Evolutionary conservation across 257 asterid species (phyloP), one percentile per base, ranked within the genome.

Genomic region (Solanum tarijense): DNA sequence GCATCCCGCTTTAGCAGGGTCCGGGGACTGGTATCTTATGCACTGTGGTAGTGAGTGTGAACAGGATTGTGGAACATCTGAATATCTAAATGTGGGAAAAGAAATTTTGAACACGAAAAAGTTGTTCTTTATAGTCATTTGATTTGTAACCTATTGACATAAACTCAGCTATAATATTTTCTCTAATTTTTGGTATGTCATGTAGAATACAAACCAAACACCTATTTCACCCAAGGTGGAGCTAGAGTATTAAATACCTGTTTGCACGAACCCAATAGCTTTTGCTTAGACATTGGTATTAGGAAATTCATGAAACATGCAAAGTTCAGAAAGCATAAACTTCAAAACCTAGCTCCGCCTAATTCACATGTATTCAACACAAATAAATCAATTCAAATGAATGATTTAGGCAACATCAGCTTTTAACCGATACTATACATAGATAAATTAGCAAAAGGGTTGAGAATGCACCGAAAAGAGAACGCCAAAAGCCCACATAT

Each of bases 401-500:
- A 75, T 38, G 7, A 0, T 48, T 5, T 48, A 13, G 3, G 0
- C 16, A 14, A 14, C 60, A 48, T 48, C 2, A 41, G 0, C 46
- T 39, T 39, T 43, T 4, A 52, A 52, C 62, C 23, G 2, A 52
- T 0, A 52, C 1, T 20, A 75, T 23, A 39, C 20, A 2, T 4
- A 21, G 4, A 46, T 29, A 81, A 79, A 81, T 9, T 6, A 81
- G 41, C 68, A 81, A 16, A 43, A 16, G 85, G 29, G 6, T 46
- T 46, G 85, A 81, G 68, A 3, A 29, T 9, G 29, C 93, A 97
- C 99, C 96, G 96, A 97, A 36, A 97, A 97, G 88, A 95, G 87
- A 66, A 95, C 78, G 88, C 99, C 98, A 60, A 97, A 94, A 92
- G 98, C 99, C 99, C 99, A 97, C 94, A 97, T 69, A 83, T 96